phyloP scores from a whole-genome alignment of 257 asterid genomes.

The Solanum etuberosum region DNA sequence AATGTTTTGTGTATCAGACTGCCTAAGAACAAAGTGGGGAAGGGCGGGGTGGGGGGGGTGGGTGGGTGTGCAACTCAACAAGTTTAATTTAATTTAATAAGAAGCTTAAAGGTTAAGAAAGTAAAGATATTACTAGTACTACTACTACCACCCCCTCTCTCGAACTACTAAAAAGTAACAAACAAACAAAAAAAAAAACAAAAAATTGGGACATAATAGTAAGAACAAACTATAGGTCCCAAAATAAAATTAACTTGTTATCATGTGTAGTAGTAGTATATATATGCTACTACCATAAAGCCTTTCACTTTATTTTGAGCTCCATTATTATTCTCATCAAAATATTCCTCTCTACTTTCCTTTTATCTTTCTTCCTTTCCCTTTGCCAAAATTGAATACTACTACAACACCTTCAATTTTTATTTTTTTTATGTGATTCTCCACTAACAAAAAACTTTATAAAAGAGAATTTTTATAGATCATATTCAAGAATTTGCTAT shows the following conservation, averaged over 20 bases:
- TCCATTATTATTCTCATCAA: conserved; percentile 66
- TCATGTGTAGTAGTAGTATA: neutral
- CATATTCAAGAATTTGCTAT: conserved; percentile 34
- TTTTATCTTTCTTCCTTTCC: conserved; percentile 5
- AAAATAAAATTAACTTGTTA: neutral
- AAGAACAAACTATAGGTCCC: conserved; percentile 51
- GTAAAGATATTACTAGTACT: conserved; percentile 3
- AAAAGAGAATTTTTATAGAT: conserved; percentile 52
- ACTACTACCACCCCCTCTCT: neutral
- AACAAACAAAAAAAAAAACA: conserved; percentile 37
- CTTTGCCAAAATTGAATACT: neutral
- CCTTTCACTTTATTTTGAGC: conserved; percentile 75
- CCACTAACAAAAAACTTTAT: conserved; percentile 71
- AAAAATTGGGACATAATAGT: conserved; percentile 36
- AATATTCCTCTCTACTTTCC: conserved; percentile 20
- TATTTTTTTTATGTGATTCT: conserved; percentile 82
- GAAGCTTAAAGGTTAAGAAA: conserved; percentile 80
- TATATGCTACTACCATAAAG: conserved; percentile 52
- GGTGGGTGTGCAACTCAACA: neutral
- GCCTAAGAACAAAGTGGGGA: accelerated
- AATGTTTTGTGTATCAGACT: neutral
- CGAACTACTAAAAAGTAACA: conserved; percentile 57
- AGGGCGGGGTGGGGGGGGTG: neutral
- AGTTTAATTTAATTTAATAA: neutral
- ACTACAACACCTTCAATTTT: conserved; percentile 16